A percentile compares a stretch with the other conserved stretches of the same genome.
phyloP scores from a whole-genome alignment of 2,329 filamentous ascomycete genomes.

The Pseudocercospora cruenta region DNA sequence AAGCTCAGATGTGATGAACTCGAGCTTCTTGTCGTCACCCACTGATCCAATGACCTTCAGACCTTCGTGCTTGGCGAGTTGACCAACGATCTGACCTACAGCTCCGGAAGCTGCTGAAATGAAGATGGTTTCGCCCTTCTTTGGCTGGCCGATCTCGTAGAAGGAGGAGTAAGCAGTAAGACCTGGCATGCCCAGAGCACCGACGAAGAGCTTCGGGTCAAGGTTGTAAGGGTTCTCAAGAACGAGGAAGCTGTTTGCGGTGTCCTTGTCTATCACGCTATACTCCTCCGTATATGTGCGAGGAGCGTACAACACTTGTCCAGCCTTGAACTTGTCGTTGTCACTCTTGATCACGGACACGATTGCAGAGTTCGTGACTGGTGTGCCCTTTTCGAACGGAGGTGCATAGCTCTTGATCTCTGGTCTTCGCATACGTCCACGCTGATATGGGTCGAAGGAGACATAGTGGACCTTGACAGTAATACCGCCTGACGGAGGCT shows the following conservation, averaged over 20 bases:
- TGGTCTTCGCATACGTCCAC: constrained; percentile 73
- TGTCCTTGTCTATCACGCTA: constrained; percentile 57
- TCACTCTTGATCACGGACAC: constrained; percentile 73
- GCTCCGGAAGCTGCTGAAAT: constrained; percentile 79
- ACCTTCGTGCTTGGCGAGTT: constrained; percentile 80
- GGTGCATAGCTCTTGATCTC: constrained; percentile 70
- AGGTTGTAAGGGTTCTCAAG: constrained; percentile 72
- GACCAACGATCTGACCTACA: constrained; percentile 81
- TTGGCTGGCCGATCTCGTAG: constrained; percentile 74
- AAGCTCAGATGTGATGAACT: constrained; percentile 71
- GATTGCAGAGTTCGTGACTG: constrained; percentile 67
- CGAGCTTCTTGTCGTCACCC: constrained; percentile 77
- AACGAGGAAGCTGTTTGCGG: constrained; percentile 50
- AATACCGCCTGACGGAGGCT: constrained; percentile 67
- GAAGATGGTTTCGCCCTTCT: constrained; percentile 80
- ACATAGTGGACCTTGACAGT: constrained; percentile 71
- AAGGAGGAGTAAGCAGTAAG: constrained; percentile 75
- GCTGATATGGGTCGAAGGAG: constrained; percentile 84
- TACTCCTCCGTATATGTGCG: constrained; percentile 60
- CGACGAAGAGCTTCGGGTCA: constrained; percentile 70
- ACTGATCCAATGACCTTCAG: constrained; percentile 79
- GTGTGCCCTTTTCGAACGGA: constrained; percentile 63
- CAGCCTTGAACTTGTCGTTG: constrained; percentile 63
- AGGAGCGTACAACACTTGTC: constrained; percentile 65
- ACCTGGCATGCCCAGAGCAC: constrained; percentile 77